These are phyloP conservation scores for Heliamphora pulchella DNA, from an alignment of 179 eudicot species.

Conservation along the genomic window DNA sequence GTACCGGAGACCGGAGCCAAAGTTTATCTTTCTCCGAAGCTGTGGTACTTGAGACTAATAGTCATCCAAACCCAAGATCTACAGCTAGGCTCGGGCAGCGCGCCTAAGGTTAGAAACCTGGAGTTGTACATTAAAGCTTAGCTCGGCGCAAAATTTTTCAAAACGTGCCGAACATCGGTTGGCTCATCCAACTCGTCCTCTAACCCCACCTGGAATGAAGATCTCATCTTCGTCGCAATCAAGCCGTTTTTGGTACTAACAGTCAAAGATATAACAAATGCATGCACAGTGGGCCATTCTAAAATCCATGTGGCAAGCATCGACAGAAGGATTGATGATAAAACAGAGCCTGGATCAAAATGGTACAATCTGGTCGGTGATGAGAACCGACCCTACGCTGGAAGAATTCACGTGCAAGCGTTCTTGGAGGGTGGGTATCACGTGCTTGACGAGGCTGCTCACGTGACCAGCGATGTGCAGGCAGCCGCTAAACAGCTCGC, in stretches of 20 bases:
- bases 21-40: constrained; percentile 78
- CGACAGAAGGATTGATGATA: constrained; percentile 50
- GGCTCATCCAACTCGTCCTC: constrained; percentile 38
- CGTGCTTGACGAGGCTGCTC: constrained; percentile 96
- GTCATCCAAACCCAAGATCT: constrained; percentile 91
- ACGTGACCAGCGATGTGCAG: constrained; percentile 73
- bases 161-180: constrained; percentile 45
- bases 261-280: constrained; percentile 56
- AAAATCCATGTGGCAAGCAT: constrained; percentile 62
- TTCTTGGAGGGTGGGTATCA: constrained; percentile 90
- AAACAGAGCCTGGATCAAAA: constrained; percentile 52
- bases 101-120: constrained; percentile 34
- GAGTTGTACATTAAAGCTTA: constrained; percentile 71
- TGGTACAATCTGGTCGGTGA: constrained; percentile 78
- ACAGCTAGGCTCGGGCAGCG: constrained; percentile 52
- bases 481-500: constrained; percentile 70
- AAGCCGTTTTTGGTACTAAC: constrained; percentile 71
- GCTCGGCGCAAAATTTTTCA: constrained; percentile 66
- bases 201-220: constrained; percentile 88
- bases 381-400: constrained; percentile 56
- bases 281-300: constrained; percentile 42
- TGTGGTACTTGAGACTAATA: constrained; percentile 81
- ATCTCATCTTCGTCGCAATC: constrained; percentile 67
- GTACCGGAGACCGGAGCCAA: constrained; percentile 86
- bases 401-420: constrained; percentile 63